phyloP scores from a whole-genome alignment of 1,284 basidiomycete genomes.

The Heterobasidion annosum region DNA sequence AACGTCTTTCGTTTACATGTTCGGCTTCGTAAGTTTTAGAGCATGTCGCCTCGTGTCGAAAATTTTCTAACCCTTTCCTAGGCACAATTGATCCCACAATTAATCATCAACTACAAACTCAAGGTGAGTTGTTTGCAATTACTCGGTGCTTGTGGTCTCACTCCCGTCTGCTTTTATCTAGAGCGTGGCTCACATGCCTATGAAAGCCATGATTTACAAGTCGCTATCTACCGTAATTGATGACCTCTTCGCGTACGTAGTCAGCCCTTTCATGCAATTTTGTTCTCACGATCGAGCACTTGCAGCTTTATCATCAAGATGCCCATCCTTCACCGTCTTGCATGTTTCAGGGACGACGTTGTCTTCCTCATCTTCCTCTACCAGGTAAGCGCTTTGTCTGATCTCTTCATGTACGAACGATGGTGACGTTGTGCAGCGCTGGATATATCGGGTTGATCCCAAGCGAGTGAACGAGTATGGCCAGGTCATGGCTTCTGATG shows the following conservation, averaged over 20 bases:
- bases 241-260: slow-evolving; percentile 80
- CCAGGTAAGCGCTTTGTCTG: slow-evolving; percentile 41
- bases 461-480: slow-evolving; percentile 95
- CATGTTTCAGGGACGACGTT: slow-evolving; percentile 88
- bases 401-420: slow-evolving; percentile 4
- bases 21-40: slow-evolving; percentile 72
- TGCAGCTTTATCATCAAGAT: slow-evolving; percentile 88
- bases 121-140: slow-evolving; percentile 45
- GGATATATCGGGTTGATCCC: slow-evolving; percentile 93
- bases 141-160: not conserved
- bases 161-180: slow-evolving; percentile 12
- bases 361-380: slow-evolving; percentile 85
- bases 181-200: slow-evolving; percentile 89
- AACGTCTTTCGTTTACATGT: slow-evolving; percentile 90
- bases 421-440: slow-evolving; percentile 45
- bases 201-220: slow-evolving; percentile 97
- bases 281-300: slow-evolving; percentile 7
- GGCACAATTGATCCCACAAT: slow-evolving; percentile 86
- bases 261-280: slow-evolving; percentile 1
- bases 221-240: slow-evolving; percentile 86
- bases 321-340: slow-evolving; percentile 87
- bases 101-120: slow-evolving; percentile 95
- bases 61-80: slow-evolving; percentile 19
- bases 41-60: not conserved
- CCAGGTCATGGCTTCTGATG: slow-evolving; percentile 59